Percentiles rank a stretch among this genome's conserved stretches.
These are phyloP conservation scores for Amesomyces nigricolor DNA, from an alignment of 2,329 filamentous ascomycete species.

Conservation along the genomic window DNA sequence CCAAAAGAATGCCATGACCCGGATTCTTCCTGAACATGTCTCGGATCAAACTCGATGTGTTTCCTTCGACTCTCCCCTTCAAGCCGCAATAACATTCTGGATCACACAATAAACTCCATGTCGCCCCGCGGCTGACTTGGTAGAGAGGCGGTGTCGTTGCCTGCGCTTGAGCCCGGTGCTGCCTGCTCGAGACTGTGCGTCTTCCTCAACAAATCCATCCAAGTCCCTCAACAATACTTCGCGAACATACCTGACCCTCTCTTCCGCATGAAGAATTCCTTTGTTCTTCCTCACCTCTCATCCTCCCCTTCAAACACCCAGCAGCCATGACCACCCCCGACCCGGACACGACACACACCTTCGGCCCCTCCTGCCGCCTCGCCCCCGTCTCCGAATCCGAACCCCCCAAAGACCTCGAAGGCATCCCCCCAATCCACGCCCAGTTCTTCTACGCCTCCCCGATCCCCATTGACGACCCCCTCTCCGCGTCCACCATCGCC, in stretches of 20 bases:
- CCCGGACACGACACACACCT: conserved; percentile 10
- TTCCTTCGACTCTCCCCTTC: not conserved
- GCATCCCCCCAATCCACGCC: conserved; percentile 55
- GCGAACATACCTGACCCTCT: not conserved
- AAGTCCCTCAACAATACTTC: not conserved
- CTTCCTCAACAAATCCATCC: not conserved
- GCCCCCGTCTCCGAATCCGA: conserved; percentile 29
- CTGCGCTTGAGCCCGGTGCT: not conserved
- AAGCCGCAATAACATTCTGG: not conserved
- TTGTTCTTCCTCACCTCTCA: not conserved
- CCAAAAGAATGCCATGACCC: not conserved
- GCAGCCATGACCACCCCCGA: conserved; percentile 15
- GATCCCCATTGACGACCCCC: conserved; percentile 79
- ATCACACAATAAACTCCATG: not conserved
- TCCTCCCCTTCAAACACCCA: not conserved
- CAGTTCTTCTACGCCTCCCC: conserved; percentile 84
- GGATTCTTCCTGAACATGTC: conserved; percentile 4
- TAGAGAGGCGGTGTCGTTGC: conserved; percentile 5
- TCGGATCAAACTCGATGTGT: not conserved
- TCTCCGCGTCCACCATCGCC: conserved; percentile 59
- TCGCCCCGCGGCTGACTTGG: not conserved
- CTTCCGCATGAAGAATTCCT: not conserved
- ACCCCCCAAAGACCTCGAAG: conserved; percentile 35
- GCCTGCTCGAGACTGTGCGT: not conserved
- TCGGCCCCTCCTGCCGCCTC: conserved; percentile 13